Conservation (phyloP, 2,329 filamentous ascomycete species). For the Drechslerella stenobrocha region DNA sequence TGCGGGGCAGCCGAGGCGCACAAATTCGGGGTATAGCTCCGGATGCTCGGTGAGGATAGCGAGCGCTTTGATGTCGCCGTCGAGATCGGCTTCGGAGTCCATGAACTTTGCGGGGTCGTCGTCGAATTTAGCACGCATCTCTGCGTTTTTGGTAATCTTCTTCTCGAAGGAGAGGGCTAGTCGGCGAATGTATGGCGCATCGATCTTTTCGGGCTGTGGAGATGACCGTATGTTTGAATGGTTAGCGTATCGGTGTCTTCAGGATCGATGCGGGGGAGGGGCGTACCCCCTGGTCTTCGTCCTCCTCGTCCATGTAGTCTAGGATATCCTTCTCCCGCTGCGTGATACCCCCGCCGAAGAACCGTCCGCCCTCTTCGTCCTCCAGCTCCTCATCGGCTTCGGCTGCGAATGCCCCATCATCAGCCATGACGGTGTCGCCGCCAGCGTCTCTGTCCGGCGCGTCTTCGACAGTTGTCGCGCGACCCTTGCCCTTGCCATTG, state of each 20-base stretch:
- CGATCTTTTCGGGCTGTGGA: conserved; percentile 77
- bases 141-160: conserved; percentile 85
- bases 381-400: conserved; percentile 62
- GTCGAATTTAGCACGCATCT: conserved; percentile 83
- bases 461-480: conserved; percentile 56
- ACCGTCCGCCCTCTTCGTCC: conserved; percentile 89
- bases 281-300: conserved; percentile 61
- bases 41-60: conserved; percentile 86
- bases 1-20: conserved; percentile 70
- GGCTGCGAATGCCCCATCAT: conserved; percentile 58
- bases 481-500: conserved; percentile 56
- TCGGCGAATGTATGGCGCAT: conserved; percentile 78
- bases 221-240: too few relatives aligned
- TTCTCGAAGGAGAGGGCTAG: conserved; percentile 83
- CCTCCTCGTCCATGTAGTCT: conserved; percentile 76
- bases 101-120: conserved; percentile 71
- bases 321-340: conserved; percentile 78
- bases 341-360: conserved; percentile 90
- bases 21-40: conserved; percentile 78
- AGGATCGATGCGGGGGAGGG: conserved; percentile 37
- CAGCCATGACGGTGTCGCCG: conserved; percentile 54
- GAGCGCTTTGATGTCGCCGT: conserved; percentile 81
- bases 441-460: conserved; percentile 58
- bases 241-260: too few relatives aligned
- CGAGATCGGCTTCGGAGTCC: conserved; percentile 80